Base-by-base conservation (phyloP, 2,329 filamentous ascomycete genomes). In the Pseudocercospora pini-densiflorae region DNA sequence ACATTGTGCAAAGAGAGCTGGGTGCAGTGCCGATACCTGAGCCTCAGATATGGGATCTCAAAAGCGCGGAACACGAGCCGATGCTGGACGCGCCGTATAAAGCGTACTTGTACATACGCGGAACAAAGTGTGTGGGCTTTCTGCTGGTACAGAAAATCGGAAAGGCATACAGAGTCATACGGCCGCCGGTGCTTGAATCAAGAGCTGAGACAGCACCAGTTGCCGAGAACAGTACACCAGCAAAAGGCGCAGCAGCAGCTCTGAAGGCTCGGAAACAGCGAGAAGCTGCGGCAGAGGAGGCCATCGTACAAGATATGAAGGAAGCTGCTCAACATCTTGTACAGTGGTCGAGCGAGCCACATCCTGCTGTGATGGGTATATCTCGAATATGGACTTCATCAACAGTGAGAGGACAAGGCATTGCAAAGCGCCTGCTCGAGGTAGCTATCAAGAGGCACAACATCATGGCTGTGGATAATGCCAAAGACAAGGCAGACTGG, bases 301-400 rank as follows among this genome's bases (percentile, higher is more conserved):
- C 53, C 1, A 23, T 58, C 36, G 51, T 49, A n/a, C 53, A 68
- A 19, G 65, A 69, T 9, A 62, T 67, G 36, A 59, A 65, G 16
- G 21, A 68, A 58, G 64, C 68, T 9, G 61, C 64, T 6, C 49
- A 60, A 43, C 67, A 71, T 33, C 70, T 73, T 0, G 59, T 77
- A 2, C 54, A 70, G 21, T 63, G 76, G 27, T 73, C 73, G 5
- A 47, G 62, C 12, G 61, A 61, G 5, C 43, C 40, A 1, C 57
- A 62, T 27, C 77, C 81, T 2, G 87, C 85, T 2, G 79, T 85
- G n/a, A 81, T 90, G 62, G 87, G 88, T 19, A 84, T 91, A 27
- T 89, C 88, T 24, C 83, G 89, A 31, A 88, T 91, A 70, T 91
- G 89, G 89, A 88, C 87, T 0, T 87, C 85, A 7, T 83, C 81